Evolutionary conservation across 495 filamentous ascomycete species (phyloP), one percentile per base, ranked within the genome.

Genomic region (Evernia prunastri): DNA sequence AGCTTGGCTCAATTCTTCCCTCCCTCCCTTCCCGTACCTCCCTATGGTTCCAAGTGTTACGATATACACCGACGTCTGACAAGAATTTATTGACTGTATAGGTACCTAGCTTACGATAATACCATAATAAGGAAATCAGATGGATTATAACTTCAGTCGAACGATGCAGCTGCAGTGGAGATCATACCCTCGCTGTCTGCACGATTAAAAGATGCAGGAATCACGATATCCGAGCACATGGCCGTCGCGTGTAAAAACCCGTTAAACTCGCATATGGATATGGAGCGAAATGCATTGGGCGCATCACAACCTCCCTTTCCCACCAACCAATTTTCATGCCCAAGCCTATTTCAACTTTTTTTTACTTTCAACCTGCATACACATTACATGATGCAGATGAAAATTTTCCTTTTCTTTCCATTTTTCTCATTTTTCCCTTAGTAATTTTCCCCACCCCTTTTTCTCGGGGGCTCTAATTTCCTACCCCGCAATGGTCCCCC

Each of bases 221-320:
- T n/a, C n/a, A n/a, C n/a, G n/a, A n/a, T n/a, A 49, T 49, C n/a
- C 10, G 45, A 49, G 45, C 45, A 49, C 45, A 49, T 49, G 45
- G 45, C n/a, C 20, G 45, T 49, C 45, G 45, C 45, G 5, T 49
- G 45, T 43, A 18, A 9, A 49, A 13, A 3, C n/a, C n/a, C 23
- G 45, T 20, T 25, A 3, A 11, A 25, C 45, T 25, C 45, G 45
- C 45, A 13, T 49, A 10, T 13, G 4, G n/a, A n/a, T n/a, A n/a
- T n/a, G n/a, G n/a, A 20, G 5, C 1, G 20, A 1, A 23, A 23
- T 6, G 20, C 20, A n/a, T n/a, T 23, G 20, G 20, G 43, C 43
- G 43, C 40, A 3, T 45, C 20, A 6, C 42, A 45, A 8, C 3
- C n/a, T n/a, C n/a, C n/a, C 1, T 47, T 47, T 47, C 43, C 43